Evolutionary conservation across 2,329 filamentous ascomycete species (phyloP).

Genomic region (Mycosphaerella arachidis): DNA sequence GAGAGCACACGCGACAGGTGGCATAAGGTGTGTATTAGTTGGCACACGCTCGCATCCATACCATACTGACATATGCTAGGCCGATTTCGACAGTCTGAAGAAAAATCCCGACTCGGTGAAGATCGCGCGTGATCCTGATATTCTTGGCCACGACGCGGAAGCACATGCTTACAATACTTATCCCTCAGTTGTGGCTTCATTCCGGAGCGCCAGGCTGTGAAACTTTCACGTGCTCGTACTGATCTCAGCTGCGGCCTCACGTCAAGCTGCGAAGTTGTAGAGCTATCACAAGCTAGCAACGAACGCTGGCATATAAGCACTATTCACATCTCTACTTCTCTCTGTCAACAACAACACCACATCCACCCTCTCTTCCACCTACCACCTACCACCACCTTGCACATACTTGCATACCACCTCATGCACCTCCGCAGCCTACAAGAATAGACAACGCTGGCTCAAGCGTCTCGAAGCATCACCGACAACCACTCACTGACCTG

Average conservation of each 20-base stretch:
- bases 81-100: conserved; percentile 44
- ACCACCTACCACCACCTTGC: neutral
- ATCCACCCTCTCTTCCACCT: neutral
- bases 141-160: conserved; percentile 48
- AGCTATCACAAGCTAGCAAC: neutral
- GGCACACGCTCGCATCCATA: neutral
- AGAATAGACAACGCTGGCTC: neutral
- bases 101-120: conserved; percentile 44
- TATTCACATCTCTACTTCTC: neutral
- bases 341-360: neutral
- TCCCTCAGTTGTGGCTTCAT: conserved; percentile 1
- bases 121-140: conserved; percentile 45
- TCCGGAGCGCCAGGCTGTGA: neutral
- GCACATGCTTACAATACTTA: conserved; percentile 32
- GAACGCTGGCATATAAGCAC: neutral
- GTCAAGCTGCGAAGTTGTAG: neutral
- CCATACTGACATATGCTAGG: conserved; percentile 21
- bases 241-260: conserved; percentile 1
- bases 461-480: neutral
- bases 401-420: neutral
- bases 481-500: neutral
- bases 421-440: neutral
- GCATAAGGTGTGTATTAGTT: conserved; percentile 36
- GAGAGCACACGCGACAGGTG: conserved; percentile 34
- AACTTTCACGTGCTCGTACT: neutral